A percentile compares a stretch with the other conserved stretches of the same genome.
Evolutionary conservation across 768 basidiomycete genomes (phyloP).

Genomic region (Suillus lakei): DNA sequence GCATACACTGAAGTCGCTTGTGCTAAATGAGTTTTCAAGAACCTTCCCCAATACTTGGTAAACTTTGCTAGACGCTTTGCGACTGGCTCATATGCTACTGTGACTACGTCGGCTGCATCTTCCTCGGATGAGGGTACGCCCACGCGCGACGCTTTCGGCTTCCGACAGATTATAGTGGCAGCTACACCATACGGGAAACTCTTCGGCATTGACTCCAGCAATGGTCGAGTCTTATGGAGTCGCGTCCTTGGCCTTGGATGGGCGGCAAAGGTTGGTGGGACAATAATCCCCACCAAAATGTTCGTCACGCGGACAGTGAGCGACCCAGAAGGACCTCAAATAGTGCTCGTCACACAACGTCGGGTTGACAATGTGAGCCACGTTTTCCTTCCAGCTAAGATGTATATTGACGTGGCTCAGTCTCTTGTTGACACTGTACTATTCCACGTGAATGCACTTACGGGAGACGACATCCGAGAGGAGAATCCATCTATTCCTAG

Average conservation of each 20-base stretch:
- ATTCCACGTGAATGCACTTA: constrained; percentile 80
- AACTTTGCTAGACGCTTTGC: constrained; percentile 75
- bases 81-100: constrained; percentile 66
- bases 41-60: constrained; percentile 70
- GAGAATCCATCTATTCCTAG: constrained; percentile 24
- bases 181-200: constrained; percentile 77
- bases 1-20: not conserved
- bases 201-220: constrained; percentile 81
- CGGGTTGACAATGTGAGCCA: constrained; percentile 62
- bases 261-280: constrained; percentile 60
- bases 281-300: constrained; percentile 61
- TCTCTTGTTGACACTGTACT: constrained; percentile 69
- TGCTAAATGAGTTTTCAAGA: constrained; percentile 39
- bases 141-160: constrained; percentile 81
- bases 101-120: constrained; percentile 31
- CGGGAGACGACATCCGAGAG: constrained; percentile 59
- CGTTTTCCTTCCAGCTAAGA: not conserved
- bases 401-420: constrained; percentile 36
- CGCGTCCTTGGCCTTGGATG: constrained; percentile 76
- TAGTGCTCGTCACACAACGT: constrained; percentile 66
- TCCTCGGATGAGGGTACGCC: constrained; percentile 42
- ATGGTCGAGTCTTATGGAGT: constrained; percentile 81
- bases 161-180: constrained; percentile 80
- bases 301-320: constrained; percentile 54
- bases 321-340: constrained; percentile 53